These are phyloP conservation scores for Cudoniella acicularis DNA, from an alignment of 495 filamentous ascomycete species.

Conservation along the genomic window DNA sequence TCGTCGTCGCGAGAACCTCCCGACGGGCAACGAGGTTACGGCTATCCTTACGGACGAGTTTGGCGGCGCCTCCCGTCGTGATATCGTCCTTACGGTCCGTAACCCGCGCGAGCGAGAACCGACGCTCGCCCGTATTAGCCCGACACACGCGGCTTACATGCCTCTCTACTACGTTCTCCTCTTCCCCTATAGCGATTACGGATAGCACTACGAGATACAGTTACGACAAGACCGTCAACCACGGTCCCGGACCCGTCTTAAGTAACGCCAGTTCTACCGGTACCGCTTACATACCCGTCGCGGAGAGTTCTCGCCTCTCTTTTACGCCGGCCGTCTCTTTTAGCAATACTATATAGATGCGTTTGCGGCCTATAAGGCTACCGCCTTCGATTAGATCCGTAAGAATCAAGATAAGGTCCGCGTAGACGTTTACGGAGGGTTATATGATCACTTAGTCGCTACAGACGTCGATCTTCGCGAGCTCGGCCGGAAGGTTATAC, in stretches of 20 bases:
- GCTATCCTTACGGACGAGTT: conserved; percentile 12
- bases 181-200: conserved; percentile 12
- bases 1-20: conserved; percentile 12
- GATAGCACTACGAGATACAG: conserved; percentile 10
- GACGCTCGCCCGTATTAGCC: neutral
- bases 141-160: conserved; percentile 17
- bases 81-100: conserved; percentile 14
- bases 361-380: conserved; percentile 6
- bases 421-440: conserved; percentile 16
- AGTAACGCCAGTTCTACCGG: conserved; percentile 14
- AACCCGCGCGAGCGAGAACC: neutral
- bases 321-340: conserved; percentile 11
- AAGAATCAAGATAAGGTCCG: conserved; percentile 11
- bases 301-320: conserved; percentile 4
- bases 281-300: conserved; percentile 6
- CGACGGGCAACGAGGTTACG: conserved; percentile 9
- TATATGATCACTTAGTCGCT: conserved; percentile 9
- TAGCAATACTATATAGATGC: conserved; percentile 18
- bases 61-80: neutral
- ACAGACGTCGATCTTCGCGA: conserved; percentile 1
- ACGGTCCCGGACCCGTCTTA: conserved; percentile 2
- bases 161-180: conserved; percentile 21
- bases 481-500: conserved; percentile 5
- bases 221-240: neutral
- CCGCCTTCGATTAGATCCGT: conserved; percentile 6